Conservation (phyloP, 2,329 filamentous ascomycete genomes). For the Leptographium radiaticola region DNA sequence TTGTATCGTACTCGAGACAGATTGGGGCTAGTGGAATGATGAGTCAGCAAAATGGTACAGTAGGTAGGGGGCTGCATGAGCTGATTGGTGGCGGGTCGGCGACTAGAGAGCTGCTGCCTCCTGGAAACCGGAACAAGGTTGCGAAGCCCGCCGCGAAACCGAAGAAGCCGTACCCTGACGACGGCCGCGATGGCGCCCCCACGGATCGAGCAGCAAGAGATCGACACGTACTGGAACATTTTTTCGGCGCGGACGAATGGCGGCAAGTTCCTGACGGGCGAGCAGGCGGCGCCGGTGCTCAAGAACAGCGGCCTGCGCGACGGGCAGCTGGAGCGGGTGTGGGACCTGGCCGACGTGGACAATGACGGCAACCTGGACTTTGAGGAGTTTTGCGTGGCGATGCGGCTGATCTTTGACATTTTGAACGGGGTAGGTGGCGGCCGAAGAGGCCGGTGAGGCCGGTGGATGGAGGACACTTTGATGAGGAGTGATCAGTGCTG, state of each 20-base stretch:
- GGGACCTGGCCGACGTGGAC: constrained; percentile 95
- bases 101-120: not conserved
- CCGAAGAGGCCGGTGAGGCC: not conserved
- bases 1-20: too few relatives aligned
- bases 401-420: constrained; percentile 94
- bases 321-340: constrained; percentile 85
- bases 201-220: constrained; percentile 48
- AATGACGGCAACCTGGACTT: constrained; percentile 96
- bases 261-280: constrained; percentile 45
- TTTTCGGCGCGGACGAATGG: constrained; percentile 47
- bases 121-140: too few relatives aligned
- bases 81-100: too few relatives aligned
- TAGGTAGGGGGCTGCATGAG: too few relatives aligned
- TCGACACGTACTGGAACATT: constrained; percentile 55
- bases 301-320: constrained; percentile 51
- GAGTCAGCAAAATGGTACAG: too few relatives aligned
- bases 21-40: too few relatives aligned
- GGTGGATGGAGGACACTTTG: too few relatives aligned
- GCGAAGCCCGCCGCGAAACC: not conserved
- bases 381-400: constrained; percentile 98
- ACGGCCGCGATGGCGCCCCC: constrained; percentile 39
- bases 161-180: not conserved
- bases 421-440: constrained; percentile 64
- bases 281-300: constrained; percentile 47
- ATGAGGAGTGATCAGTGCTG: constrained; percentile 20